Conservation (phyloP, 352 stramenopile genomes). For the Pythium aristosporum region DNA sequence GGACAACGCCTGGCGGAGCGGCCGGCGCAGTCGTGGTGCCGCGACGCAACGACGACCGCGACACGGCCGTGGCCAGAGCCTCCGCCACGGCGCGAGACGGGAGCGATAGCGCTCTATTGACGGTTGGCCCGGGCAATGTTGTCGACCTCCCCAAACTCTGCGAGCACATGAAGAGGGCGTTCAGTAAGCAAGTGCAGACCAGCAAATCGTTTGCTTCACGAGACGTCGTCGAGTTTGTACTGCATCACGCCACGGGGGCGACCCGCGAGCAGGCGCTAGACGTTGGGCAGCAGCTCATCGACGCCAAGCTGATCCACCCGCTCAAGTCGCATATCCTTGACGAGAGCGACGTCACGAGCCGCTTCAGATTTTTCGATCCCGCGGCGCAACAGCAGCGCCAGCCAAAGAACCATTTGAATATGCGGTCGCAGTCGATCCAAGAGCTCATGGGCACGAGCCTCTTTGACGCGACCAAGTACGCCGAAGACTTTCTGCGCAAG, state of each 20-base stretch:
- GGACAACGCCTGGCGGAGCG: background rate
- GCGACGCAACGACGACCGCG: background rate
- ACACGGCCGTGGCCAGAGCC: background rate
- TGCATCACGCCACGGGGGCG: constrained; percentile 38
- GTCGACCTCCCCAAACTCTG: constrained; percentile 58
- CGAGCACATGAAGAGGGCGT: constrained; percentile 72
- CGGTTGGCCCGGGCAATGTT: constrained; percentile 35
- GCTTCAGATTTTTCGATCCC: constrained; percentile 68
- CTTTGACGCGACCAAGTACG: constrained; percentile 75
- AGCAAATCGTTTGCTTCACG: constrained; percentile 76
- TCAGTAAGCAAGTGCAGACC: constrained; percentile 69
- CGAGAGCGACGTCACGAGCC: constrained; percentile 39
- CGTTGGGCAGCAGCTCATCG: constrained; percentile 65
- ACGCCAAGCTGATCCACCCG: constrained; percentile 68
- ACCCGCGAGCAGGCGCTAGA: constrained; percentile 41
- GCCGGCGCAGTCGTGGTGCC: background rate
- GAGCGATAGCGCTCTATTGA: background rate
- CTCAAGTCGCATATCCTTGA: constrained; percentile 81
- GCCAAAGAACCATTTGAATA: constrained; percentile 67
- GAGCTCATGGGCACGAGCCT: constrained; percentile 69
- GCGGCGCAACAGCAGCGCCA: constrained; percentile 47
- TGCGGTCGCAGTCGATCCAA: constrained; percentile 70
- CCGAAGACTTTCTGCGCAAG: constrained; percentile 75
- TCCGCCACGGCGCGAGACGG: background rate
- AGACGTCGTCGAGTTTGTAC: constrained; percentile 67